Evolutionary conservation across 116 monocot species (phyloP), one percentile per base, ranked within the genome.

Genomic region (Iris pallida): DNA sequence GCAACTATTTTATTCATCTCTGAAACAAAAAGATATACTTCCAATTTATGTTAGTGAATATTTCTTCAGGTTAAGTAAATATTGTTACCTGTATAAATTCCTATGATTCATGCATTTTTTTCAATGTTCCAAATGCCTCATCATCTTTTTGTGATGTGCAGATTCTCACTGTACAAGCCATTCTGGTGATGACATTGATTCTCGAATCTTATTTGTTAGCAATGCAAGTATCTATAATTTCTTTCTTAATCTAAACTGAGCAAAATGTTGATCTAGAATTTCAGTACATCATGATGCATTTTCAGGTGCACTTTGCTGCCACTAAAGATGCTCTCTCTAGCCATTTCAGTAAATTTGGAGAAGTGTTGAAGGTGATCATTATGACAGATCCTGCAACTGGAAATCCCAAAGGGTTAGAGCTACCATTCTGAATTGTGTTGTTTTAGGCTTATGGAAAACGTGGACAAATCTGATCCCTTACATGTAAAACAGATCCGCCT

Each of bases 321-420:
- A 89, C 82, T 55, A 93, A 93, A 65, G 89, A 93, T 58, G 45
- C 81, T n/a, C 67, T 93, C 42, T 84, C 89, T 66, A 81, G 80
- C 8, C 93, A 93, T 79, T 93, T 93, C 75, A 93, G 83, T 56
- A 86, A 89, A 61, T 86, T 89, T 61, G 93, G 93, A 17, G 93
- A 82, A n/a, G 89, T 93, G 40, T 71, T 89, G 11, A 93, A 93
- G 80, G 89, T 89, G 12, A 67, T 92, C 11, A 83, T 92, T 53
- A 49, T 92, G 60, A 80, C 78, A 44, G 86, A 88, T 86, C 79
- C 80, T 45, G 73, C 85, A 57, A 88, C 88, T 53, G 83, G 92
- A n/a, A 83, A 88, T 69, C 80, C 92, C 20, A 88, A 70, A 57
- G 92, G 92, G 88, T 92, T 47, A 77, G 30, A 57, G 45, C 40